phyloP scores from a whole-genome alignment of 2,329 filamentous ascomycete genomes.

The Phialophora tarda region DNA sequence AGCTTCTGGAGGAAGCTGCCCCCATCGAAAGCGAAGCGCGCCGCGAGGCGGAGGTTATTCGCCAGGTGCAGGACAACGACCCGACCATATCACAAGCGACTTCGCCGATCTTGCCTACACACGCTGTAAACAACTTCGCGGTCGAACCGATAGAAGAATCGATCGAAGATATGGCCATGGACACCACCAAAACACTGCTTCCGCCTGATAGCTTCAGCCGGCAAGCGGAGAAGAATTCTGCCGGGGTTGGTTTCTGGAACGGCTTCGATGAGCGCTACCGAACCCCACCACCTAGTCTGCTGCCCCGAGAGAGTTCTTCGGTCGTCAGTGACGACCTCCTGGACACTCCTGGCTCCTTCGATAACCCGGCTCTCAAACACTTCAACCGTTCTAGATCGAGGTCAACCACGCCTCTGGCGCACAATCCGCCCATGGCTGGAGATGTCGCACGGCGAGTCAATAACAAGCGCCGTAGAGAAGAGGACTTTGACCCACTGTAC shows the following conservation, averaged over 20 bases:
- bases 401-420: constrained; percentile 51
- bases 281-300: constrained; percentile 68
- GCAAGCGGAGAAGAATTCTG: constrained; percentile 73
- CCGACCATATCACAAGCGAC: constrained; percentile 49
- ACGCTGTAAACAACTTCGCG: constrained; percentile 58
- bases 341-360: constrained; percentile 48
- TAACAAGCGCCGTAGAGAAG: constrained; percentile 83
- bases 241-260: constrained; percentile 78
- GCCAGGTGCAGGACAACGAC: constrained; percentile 91
- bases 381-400: constrained; percentile 45
- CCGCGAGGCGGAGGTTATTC: constrained; percentile 92
- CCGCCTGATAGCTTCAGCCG: constrained; percentile 74
- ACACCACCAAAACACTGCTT: constrained; percentile 42
- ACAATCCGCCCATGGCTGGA: constrained; percentile 61
- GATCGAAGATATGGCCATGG: constrained; percentile 56
- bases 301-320: constrained; percentile 61
- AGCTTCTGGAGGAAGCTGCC: constrained; percentile 82
- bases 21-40: constrained; percentile 88
- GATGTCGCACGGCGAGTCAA: constrained; percentile 80
- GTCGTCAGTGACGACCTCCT: constrained; percentile 46
- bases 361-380: constrained; percentile 40
- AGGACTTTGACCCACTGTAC: constrained; percentile 89
- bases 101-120: constrained; percentile 43
- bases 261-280: constrained; percentile 71
- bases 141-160: constrained; percentile 70